These are phyloP conservation scores for Macrolepiota fuliginosa DNA, from an alignment of 768 basidiomycete genomes.

Conservation along the genomic window DNA sequence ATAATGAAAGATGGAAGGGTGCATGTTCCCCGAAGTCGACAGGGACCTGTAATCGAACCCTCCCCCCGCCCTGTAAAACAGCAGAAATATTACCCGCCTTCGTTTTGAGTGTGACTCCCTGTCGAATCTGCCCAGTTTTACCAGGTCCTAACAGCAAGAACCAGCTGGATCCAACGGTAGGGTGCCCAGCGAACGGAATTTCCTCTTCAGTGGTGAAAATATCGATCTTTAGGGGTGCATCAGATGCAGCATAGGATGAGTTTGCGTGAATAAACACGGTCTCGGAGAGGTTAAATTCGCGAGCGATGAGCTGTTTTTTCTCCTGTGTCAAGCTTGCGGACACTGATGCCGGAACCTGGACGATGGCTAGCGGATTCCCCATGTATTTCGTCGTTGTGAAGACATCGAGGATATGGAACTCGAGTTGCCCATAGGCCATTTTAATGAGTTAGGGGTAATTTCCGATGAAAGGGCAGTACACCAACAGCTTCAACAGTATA, in stretches of 20 bases:
- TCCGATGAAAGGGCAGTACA: background rate
- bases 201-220: constrained; percentile 40
- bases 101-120: constrained; percentile 30
- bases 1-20: constrained; percentile 20
- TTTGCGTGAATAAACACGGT: constrained; percentile 42
- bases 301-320: constrained; percentile 41
- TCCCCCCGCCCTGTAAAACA: constrained; percentile 18
- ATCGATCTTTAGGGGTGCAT: constrained; percentile 30
- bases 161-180: constrained; percentile 42
- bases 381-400: constrained; percentile 38
- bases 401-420: constrained; percentile 35
- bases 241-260: constrained; percentile 7
- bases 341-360: constrained; percentile 29
- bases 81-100: constrained; percentile 44
- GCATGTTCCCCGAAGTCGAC: constrained; percentile 40
- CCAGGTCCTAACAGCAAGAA: constrained; percentile 28
- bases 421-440: constrained; percentile 11
- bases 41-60: constrained; percentile 36
- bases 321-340: constrained; percentile 25
- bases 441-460: background rate
- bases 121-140: constrained; percentile 13
- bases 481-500: background rate
- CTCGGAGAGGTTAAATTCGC: constrained; percentile 50
- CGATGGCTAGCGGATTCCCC: constrained; percentile 46
- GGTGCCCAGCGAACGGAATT: constrained; percentile 45